A percentile compares a stretch with the other conserved stretches of the same genome.
Conservation (phyloP, 257 asterid species). For the Solanum chiquidenum region DNA sequence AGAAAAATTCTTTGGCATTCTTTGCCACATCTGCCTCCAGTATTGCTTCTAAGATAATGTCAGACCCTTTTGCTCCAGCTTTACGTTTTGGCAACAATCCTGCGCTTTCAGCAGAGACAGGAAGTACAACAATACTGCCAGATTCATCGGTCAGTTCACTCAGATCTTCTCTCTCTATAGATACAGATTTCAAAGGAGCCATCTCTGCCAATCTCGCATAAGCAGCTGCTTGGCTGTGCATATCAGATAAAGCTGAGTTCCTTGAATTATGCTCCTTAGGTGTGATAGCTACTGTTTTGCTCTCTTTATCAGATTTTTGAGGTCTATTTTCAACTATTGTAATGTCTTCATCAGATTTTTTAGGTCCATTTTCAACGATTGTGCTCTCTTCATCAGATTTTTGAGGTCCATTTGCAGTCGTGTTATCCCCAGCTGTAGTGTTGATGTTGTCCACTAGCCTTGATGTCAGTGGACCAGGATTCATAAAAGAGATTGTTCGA, state of each 20-base stretch:
- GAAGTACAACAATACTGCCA: conserved; percentile 63
- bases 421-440: conserved; percentile 13
- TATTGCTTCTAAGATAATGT: conserved; percentile 72
- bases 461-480: conserved; percentile 63
- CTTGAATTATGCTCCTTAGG: conserved; percentile 41
- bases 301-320: conserved; percentile 22
- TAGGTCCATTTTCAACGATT: conserved; percentile 6
- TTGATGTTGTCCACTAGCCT: conserved; percentile 59
- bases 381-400: conserved; percentile 18
- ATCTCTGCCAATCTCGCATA: conserved; percentile 54
- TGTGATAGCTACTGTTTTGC: conserved; percentile 10
- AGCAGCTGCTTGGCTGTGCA: conserved; percentile 60
- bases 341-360: conserved; percentile 16
- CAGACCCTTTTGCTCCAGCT: conserved; percentile 64
- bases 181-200: conserved; percentile 15
- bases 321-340: conserved; percentile 19
- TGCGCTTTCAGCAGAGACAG: conserved; percentile 84
- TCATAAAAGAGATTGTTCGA: conserved; percentile 56
- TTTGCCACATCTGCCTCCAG: conserved; percentile 86
- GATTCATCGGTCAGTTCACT: conserved; percentile 71
- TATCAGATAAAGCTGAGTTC: conserved; percentile 24
- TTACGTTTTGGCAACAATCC: conserved; percentile 55
- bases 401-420: neutral
- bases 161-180: conserved; percentile 39
- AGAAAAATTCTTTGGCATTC: conserved; percentile 53